Conservation (phyloP, 2,329 filamentous ascomycete species). For the Scedosporium dehoogii region DNA sequence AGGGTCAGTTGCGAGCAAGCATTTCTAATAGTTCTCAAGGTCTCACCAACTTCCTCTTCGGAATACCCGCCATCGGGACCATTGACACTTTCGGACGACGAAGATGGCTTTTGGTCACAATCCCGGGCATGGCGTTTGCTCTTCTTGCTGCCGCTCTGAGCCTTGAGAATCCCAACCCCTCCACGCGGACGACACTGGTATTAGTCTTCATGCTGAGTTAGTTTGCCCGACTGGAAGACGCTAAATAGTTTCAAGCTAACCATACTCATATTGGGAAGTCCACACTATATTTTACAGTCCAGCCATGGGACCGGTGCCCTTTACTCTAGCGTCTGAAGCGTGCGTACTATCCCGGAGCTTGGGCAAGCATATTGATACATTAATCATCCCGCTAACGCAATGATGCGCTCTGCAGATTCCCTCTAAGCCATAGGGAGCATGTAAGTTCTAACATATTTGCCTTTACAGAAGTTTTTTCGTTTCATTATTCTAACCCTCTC, state of each 20-base stretch:
- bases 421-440: conserved; percentile 31
- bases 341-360: neutral
- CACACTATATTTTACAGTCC: conserved; percentile 48
- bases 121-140: conserved; percentile 32
- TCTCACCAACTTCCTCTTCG: conserved; percentile 22
- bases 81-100: conserved; percentile 31
- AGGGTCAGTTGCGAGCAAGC: neutral
- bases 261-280: neutral
- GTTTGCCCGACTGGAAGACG: neutral
- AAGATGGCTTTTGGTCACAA: conserved; percentile 30
- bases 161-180: conserved; percentile 14
- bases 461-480: conserved; percentile 24
- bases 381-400: neutral
- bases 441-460: conserved; percentile 15
- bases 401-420: conserved; percentile 21
- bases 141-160: conserved; percentile 26
- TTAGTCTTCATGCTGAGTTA: conserved; percentile 48
- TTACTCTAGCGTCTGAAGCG: conserved; percentile 29
- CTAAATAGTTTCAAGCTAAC: neutral
- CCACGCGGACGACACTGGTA: conserved; percentile 39
- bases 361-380: no score
- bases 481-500: conserved; percentile 22
- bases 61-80: conserved; percentile 25
- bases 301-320: conserved; percentile 34
- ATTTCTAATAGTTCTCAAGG: neutral